A percentile compares a stretch with the other conserved stretches of the same genome.
phyloP scores from a whole-genome alignment of 305 asterid species.

The Lippia alba region DNA sequence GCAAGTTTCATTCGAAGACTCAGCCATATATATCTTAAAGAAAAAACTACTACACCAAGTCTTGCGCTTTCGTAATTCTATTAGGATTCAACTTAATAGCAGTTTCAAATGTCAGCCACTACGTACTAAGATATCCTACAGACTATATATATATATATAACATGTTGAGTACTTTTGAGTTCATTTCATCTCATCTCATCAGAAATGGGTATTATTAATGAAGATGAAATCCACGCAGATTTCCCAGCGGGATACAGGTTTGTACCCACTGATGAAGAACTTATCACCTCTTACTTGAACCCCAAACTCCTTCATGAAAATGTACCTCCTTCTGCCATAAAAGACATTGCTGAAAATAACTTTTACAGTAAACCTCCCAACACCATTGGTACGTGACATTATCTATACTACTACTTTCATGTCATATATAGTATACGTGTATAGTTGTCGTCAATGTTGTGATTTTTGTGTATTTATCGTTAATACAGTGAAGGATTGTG shows the following conservation, averaged over 20 bases:
- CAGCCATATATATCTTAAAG: not conserved
- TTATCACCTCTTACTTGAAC: not conserved
- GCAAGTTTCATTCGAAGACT: not conserved
- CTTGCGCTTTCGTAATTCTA: not conserved
- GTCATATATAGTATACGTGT: too few species aligned
- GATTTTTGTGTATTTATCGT: not conserved
- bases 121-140: not conserved
- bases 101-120: not conserved
- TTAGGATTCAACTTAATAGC: not conserved
- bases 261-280: constrained; percentile 14
- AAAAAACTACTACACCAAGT: not conserved
- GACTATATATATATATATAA: too few species aligned
- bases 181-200: too few species aligned
- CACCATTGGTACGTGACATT: not conserved
- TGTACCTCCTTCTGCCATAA: not conserved
- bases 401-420: too few species aligned
- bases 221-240: not conserved
- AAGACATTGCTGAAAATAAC: not conserved
- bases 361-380: constrained; percentile 9
- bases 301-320: not conserved
- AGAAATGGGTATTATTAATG: not conserved
- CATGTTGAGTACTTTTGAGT: too few species aligned
- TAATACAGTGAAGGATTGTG: not conserved
- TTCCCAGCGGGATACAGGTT: constrained; percentile 18
- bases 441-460: too few species aligned